These are phyloP conservation scores for Penicillium verrucosum DNA, from an alignment of 2,329 filamentous ascomycete species.

Conservation along the genomic window DNA sequence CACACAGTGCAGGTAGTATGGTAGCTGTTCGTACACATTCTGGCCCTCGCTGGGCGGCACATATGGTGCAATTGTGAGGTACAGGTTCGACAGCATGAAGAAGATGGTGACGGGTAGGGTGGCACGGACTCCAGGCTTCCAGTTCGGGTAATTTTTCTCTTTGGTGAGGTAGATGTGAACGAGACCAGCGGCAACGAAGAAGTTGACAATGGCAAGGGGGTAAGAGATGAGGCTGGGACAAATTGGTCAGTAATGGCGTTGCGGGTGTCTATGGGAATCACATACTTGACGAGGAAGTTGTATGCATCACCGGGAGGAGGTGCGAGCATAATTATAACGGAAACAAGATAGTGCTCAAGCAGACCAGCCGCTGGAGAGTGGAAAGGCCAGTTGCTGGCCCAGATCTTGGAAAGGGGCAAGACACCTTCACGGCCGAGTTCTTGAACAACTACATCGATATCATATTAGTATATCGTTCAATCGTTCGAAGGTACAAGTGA, in stretches of 20 bases:
- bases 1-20: conserved; percentile 54
- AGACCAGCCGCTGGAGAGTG: conserved; percentile 58
- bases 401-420: conserved; percentile 63
- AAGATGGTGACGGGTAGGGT: conserved; percentile 51
- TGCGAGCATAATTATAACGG: conserved; percentile 62
- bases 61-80: conserved; percentile 52
- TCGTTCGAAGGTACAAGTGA: background rate
- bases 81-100: conserved; percentile 54
- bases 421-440: conserved; percentile 69
- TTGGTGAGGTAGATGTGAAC: conserved; percentile 47
- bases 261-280: background rate
- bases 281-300: conserved; percentile 55
- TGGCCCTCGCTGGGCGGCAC: conserved; percentile 48
- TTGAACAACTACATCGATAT: conserved; percentile 33
- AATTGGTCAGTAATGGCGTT: background rate
- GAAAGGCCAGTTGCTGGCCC: conserved; percentile 67
- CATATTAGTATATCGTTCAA: conserved; percentile 2
- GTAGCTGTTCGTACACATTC: conserved; percentile 52
- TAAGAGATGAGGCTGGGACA: conserved; percentile 37
- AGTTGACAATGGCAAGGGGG: conserved; percentile 48
- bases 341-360: conserved; percentile 65
- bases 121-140: conserved; percentile 50
- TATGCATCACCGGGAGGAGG: conserved; percentile 67
- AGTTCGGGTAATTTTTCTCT: conserved; percentile 42
- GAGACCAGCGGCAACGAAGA: conserved; percentile 50